Conservation (phyloP, 768 basidiomycete species). For the Paxillus ammoniavirescens region DNA sequence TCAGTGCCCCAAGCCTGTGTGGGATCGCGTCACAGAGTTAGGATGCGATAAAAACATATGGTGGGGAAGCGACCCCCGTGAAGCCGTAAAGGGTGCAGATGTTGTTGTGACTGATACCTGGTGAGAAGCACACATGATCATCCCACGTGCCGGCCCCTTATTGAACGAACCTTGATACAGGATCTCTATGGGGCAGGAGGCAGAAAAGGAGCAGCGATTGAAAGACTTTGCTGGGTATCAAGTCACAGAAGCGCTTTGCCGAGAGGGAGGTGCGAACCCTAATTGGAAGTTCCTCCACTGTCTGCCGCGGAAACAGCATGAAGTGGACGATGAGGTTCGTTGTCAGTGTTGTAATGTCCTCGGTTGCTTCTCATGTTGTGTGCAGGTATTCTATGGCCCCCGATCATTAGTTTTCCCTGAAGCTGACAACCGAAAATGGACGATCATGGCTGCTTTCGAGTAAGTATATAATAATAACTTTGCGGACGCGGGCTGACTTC, state of each 20-base stretch:
- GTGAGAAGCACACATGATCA: constrained; percentile 37
- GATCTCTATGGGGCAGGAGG: constrained; percentile 99
- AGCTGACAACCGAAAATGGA: constrained; percentile 97
- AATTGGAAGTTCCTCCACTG: constrained; percentile 97
- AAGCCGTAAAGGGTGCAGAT: constrained; percentile 88
- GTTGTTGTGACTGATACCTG: constrained; percentile 98
- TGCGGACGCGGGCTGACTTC: not conserved
- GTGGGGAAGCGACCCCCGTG: constrained; percentile 77
- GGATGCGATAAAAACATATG: constrained; percentile 69
- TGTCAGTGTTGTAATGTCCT: not conserved
- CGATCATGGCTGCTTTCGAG: constrained; percentile 92
- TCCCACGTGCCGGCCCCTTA: not conserved
- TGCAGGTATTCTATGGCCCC: constrained; percentile 87
- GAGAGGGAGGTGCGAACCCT: constrained; percentile 75
- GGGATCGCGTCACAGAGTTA: constrained; percentile 76
- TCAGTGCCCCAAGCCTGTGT: constrained; percentile 69
- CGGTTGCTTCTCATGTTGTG: not conserved
- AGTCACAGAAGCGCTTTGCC: constrained; percentile 85
- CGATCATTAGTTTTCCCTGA: constrained; percentile 91
- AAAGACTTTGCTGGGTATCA: constrained; percentile 91
- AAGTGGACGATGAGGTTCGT: constrained; percentile 92
- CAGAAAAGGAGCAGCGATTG: constrained; percentile 83
- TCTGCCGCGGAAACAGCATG: constrained; percentile 86
- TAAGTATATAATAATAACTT: constrained; percentile 38
- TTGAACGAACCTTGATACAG: constrained; percentile 35